Conservation (phyloP, 108 stramenopile genomes). For the Thalassiosira profunda region DNA sequence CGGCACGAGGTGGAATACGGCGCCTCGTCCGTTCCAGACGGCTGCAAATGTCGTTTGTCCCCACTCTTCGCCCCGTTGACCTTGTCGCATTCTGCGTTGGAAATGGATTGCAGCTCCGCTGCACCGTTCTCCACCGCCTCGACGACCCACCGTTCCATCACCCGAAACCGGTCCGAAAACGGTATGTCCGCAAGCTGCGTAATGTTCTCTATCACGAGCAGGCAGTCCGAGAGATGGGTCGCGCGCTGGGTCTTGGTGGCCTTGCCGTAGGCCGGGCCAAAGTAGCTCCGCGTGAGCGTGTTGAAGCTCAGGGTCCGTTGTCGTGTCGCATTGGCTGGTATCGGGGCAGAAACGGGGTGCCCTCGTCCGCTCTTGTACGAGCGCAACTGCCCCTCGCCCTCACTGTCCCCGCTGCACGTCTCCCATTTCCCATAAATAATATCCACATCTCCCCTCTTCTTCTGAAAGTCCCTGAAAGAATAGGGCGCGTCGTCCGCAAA, state of each 20-base stretch:
- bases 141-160: slow-evolving; percentile 81
- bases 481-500: slow-evolving; percentile 84
- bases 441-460: slow-evolving; percentile 70
- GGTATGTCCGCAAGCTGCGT: slow-evolving; percentile 79
- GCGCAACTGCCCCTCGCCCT: background rate
- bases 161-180: slow-evolving; percentile 73
- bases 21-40: background rate
- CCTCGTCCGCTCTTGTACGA: slow-evolving; percentile 9
- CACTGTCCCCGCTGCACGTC: slow-evolving; percentile 8
- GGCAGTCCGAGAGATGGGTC: slow-evolving; percentile 37
- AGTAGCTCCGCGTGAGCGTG: slow-evolving; percentile 77
- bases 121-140: slow-evolving; percentile 34
- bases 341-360: background rate
- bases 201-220: slow-evolving; percentile 71
- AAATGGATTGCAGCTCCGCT: no score
- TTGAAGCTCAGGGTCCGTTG: slow-evolving; percentile 67
- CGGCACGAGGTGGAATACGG: slow-evolving; percentile 19
- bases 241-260: slow-evolving; percentile 79
- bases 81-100: background rate
- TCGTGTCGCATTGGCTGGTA: slow-evolving; percentile 15
- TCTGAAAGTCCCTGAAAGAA: slow-evolving; percentile 77
- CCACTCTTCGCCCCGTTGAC: slow-evolving; percentile 8
- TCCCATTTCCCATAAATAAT: slow-evolving; percentile 73
- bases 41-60: background rate
- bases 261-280: slow-evolving; percentile 81